Percentiles rank a stretch among this genome's conserved stretches.
Evolutionary conservation across 148 eudicot genomes (phyloP).

Genomic region (Spergularia marina): DNA sequence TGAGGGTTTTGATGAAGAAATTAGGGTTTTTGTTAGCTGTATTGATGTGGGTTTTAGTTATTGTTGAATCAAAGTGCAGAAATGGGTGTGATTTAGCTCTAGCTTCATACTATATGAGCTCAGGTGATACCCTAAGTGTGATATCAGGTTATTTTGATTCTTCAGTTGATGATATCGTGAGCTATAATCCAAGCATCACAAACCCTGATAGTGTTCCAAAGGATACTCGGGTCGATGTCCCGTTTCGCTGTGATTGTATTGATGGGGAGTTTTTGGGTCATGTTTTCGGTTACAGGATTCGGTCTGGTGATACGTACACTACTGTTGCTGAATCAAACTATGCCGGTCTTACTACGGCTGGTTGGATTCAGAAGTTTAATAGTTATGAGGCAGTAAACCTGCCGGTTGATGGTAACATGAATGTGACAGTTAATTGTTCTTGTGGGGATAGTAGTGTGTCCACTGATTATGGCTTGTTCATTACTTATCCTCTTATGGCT

Average conservation of each 20-base stretch:
- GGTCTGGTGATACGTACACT: conserved; percentile 42
- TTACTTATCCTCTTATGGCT: conserved; percentile 61
- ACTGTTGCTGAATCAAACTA: conserved; percentile 35
- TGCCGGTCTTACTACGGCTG: conserved; percentile 50
- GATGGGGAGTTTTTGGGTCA: conserved; percentile 46
- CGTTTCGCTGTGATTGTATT: conserved; percentile 68
- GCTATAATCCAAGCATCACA: conserved; percentile 44
- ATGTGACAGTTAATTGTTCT: conserved; percentile 69
- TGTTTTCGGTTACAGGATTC: conserved; percentile 34
- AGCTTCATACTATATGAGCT: conserved; percentile 48
- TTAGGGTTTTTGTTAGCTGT: conserved; percentile 17
- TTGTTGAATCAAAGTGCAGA: conserved; percentile 37
- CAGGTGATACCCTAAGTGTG: conserved; percentile 21
- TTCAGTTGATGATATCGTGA: conserved; percentile 21
- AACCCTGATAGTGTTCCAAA: conserved; percentile 28
- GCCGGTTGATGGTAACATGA: conserved; percentile 35
- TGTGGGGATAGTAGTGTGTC: conserved; percentile 74
- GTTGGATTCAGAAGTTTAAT: conserved; percentile 40
- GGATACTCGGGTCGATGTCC: conserved; percentile 40
- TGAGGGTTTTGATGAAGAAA: conserved; percentile 16
- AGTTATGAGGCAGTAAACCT: conserved; percentile 30
- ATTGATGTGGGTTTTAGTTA: conserved; percentile 9
- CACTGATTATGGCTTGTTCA: conserved; percentile 63
- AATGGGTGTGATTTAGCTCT: conserved; percentile 56
- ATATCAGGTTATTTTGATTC: conserved; percentile 27